phyloP scores from a whole-genome alignment of 2,329 filamentous ascomycete genomes.

The Hymenoscyphus scutula region DNA sequence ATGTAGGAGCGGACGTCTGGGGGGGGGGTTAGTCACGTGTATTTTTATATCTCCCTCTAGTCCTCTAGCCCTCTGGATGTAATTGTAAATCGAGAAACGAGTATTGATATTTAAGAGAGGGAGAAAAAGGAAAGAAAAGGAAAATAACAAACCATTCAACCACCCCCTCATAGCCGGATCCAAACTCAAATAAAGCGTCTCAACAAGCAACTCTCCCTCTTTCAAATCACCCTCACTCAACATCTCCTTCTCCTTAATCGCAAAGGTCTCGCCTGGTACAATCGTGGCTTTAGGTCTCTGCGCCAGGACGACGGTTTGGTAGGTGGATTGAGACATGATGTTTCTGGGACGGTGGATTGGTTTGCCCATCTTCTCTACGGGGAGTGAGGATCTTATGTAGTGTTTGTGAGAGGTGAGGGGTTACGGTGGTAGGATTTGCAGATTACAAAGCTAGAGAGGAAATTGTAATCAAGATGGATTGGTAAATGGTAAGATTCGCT shows the following conservation, averaged over 20 bases:
- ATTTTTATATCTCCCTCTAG: not conserved
- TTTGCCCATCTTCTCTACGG: slow-evolving; percentile 22
- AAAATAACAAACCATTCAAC: slow-evolving; percentile 52
- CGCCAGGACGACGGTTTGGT: slow-evolving; percentile 52
- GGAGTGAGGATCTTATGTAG: not conserved
- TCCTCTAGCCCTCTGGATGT: too few species aligned
- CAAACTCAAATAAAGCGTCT: slow-evolving; percentile 62
- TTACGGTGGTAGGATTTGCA: too few species aligned
- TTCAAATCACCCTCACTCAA: slow-evolving; percentile 49
- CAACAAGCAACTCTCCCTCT: slow-evolving; percentile 62
- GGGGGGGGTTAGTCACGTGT: slow-evolving; percentile 13
- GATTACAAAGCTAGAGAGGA: too few species aligned
- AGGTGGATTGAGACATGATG: slow-evolving; percentile 36
- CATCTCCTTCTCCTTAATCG: slow-evolving; percentile 48
- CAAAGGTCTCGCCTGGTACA: slow-evolving; percentile 65
- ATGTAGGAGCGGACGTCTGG: slow-evolving; percentile 57
- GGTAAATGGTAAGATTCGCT: too few species aligned
- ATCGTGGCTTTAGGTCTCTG: slow-evolving; percentile 61
- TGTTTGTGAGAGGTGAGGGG: too few species aligned
- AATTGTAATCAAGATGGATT: too few species aligned
- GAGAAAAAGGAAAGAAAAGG: not conserved
- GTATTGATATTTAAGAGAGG: not conserved
- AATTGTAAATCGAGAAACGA: not conserved
- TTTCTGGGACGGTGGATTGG: slow-evolving; percentile 24
- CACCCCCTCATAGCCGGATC: slow-evolving; percentile 77